A percentile compares a stretch with the other conserved stretches of the same genome.
Evolutionary conservation across 768 basidiomycete species (phyloP).

Genomic region (Lyophyllum atratum): DNA sequence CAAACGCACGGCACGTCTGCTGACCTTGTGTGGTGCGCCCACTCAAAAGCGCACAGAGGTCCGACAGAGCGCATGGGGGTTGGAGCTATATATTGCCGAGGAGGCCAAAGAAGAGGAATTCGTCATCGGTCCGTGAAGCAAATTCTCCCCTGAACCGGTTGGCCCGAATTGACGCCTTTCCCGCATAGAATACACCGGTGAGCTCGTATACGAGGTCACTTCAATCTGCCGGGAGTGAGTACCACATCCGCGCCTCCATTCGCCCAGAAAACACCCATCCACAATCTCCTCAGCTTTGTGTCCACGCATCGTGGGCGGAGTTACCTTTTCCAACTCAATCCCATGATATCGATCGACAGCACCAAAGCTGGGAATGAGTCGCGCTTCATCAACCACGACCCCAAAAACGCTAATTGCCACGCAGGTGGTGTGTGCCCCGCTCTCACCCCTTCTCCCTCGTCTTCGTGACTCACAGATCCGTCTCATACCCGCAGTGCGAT

Average conservation of each 20-base stretch:
- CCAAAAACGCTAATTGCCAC: conserved; percentile 40
- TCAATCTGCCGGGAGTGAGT: conserved; percentile 53
- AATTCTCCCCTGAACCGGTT: not conserved
- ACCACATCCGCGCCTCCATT: not conserved
- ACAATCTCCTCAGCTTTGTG: conserved; percentile 40
- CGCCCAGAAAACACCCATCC: not conserved
- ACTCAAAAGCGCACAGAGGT: conserved; percentile 41
- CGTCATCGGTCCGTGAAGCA: conserved; percentile 40
- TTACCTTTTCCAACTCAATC: conserved; percentile 63
- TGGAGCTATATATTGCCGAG: conserved; percentile 56
- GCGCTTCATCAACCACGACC: conserved; percentile 69
- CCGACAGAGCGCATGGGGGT: conserved; percentile 46
- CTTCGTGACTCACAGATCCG: not conserved
- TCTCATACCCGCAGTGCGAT: no score
- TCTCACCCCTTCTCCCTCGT: not conserved
- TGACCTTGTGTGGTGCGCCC: conserved; percentile 2
- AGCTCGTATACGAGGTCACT: conserved; percentile 54
- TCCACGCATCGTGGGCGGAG: conserved; percentile 52
- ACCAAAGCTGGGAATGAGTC: conserved; percentile 58
- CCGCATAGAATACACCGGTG: conserved; percentile 73
- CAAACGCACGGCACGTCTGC: not conserved
- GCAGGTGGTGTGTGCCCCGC: conserved; percentile 40
- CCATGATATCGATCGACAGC: conserved; percentile 51
- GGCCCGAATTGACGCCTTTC: not conserved
- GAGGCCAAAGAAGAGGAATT: conserved; percentile 44